phyloP scores from a whole-genome alignment of 805 yeast species.

The Candida quercuum region DNA sequence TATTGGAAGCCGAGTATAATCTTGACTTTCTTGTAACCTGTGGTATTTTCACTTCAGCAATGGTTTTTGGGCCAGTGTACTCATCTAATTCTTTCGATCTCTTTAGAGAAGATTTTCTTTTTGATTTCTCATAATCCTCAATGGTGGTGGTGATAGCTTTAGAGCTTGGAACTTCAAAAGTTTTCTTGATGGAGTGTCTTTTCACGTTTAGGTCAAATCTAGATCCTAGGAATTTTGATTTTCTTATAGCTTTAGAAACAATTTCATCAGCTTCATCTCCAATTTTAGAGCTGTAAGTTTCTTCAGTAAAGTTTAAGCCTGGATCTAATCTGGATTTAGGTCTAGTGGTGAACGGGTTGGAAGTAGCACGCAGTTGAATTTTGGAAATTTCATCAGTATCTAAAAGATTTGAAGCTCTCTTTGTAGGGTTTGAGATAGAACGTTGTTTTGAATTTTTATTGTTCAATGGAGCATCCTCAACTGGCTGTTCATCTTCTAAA shows the following conservation, averaged over 20 bases:
- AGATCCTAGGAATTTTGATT: slow-evolving; percentile 40
- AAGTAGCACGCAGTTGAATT: slow-evolving; percentile 31
- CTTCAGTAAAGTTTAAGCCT: slow-evolving; percentile 27
- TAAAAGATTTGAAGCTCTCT: slow-evolving; percentile 16
- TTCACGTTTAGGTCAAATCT: slow-evolving; percentile 31
- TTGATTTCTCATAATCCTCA: slow-evolving; percentile 15
- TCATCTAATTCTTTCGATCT: slow-evolving; percentile 6
- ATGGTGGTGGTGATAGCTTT: slow-evolving; percentile 23
- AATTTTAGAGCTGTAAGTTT: slow-evolving; percentile 2
- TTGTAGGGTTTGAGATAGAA: slow-evolving; percentile 34
- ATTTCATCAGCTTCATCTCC: slow-evolving; percentile 21
- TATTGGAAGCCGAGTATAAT: slow-evolving; percentile 55
- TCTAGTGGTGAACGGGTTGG: slow-evolving; percentile 32
- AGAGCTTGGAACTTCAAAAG: slow-evolving; percentile 2
- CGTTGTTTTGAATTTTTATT: slow-evolving; percentile 16
- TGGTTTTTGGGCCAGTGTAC: slow-evolving; percentile 37
- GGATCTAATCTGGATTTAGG: slow-evolving; percentile 41
- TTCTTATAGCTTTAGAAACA: slow-evolving; percentile 37
- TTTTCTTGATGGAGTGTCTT: slow-evolving; percentile 16
- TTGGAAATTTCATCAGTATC: slow-evolving; percentile 24
- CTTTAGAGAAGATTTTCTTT: slow-evolving; percentile 12
- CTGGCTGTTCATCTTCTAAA: slow-evolving; percentile 8
- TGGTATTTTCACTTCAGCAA: slow-evolving; percentile 65
- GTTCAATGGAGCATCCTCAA: no score
- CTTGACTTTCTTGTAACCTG: slow-evolving; percentile 65